phyloP scores from a whole-genome alignment of 1,284 basidiomycete genomes.

The Macrocybe sp. region DNA sequence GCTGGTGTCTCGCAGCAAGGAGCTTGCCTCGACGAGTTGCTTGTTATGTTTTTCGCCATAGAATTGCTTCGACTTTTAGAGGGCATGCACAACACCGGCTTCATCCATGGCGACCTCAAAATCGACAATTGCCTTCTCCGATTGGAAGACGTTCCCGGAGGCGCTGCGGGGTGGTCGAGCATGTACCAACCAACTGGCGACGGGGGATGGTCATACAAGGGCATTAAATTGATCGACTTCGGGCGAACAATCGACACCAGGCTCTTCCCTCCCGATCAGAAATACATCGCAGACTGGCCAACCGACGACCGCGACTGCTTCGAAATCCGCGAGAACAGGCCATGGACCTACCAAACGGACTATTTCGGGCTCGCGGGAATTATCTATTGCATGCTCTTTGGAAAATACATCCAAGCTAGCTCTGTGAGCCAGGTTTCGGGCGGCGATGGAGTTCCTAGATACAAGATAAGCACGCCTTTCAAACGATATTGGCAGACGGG shows the following conservation, averaged over 20 bases:
- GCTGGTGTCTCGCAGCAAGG: slow-evolving; percentile 71
- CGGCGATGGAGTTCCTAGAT: slow-evolving; percentile 32
- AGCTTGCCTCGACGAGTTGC: slow-evolving; percentile 87
- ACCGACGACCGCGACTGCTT: slow-evolving; percentile 86
- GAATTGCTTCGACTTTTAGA: slow-evolving; percentile 87
- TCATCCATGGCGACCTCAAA: slow-evolving; percentile 98
- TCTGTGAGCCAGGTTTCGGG: slow-evolving; percentile 37
- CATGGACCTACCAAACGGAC: slow-evolving; percentile 95
- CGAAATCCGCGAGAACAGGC: slow-evolving; percentile 78
- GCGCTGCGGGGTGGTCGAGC: slow-evolving; percentile 65
- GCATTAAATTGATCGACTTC: slow-evolving; percentile 94
- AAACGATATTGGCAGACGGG: slow-evolving; percentile 96
- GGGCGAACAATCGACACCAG: slow-evolving; percentile 88
- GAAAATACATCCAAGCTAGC: slow-evolving; percentile 84
- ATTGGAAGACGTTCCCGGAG: slow-evolving; percentile 77
- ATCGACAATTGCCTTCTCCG: slow-evolving; percentile 98
- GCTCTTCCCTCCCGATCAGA: slow-evolving; percentile 74
- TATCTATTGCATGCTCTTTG: slow-evolving; percentile 93
- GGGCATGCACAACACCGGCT: slow-evolving; percentile 73
- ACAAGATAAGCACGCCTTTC: slow-evolving; percentile 73
- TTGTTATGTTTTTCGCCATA: slow-evolving; percentile 93
- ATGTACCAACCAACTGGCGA: slow-evolving; percentile 74
- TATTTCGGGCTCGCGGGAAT: slow-evolving; percentile 94
- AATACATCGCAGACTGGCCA: slow-evolving; percentile 86
- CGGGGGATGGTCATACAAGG: slow-evolving; percentile 84